These are phyloP conservation scores for Monilinia aucupariae DNA, from an alignment of 2,329 filamentous ascomycete species.

Conservation along the genomic window DNA sequence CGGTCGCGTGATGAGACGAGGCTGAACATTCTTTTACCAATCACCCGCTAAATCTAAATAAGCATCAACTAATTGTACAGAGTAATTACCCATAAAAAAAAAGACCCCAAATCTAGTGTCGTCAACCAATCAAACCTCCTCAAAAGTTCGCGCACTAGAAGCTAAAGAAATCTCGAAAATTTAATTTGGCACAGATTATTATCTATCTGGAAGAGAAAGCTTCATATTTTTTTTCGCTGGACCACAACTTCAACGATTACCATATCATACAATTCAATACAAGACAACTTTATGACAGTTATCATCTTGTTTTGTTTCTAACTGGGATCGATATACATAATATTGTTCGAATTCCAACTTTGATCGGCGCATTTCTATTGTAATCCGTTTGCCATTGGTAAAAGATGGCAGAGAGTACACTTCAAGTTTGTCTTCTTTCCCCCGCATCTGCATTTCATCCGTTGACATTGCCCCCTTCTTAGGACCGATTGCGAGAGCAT, in stretches of 20 bases:
- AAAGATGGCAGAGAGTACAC: slow-evolving; percentile 34
- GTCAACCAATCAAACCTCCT: slow-evolving; percentile 2
- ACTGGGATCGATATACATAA: not conserved
- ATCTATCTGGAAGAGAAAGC: not conserved
- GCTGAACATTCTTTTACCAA: not conserved
- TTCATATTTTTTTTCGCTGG: slow-evolving; percentile 10
- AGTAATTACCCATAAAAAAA: not conserved
- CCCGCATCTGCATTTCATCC: slow-evolving; percentile 23
- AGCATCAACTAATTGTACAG: too few relatives aligned
- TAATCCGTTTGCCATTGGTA: slow-evolving; percentile 6
- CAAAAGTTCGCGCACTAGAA: slow-evolving; percentile 13
- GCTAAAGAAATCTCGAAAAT: slow-evolving; percentile 13
- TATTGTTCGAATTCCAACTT: not conserved
- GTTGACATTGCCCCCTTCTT: slow-evolving; percentile 19
- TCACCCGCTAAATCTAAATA: not conserved
- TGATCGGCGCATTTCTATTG: not conserved
- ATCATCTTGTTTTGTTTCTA: slow-evolving; percentile 1
- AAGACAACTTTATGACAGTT: not conserved
- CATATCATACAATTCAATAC: not conserved
- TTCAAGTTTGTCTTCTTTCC: slow-evolving; percentile 29
- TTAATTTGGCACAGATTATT: slow-evolving; percentile 12
- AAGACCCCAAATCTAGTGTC: not conserved
- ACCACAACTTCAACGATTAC: not conserved
- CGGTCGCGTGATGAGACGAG: too few relatives aligned
- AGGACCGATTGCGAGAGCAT: slow-evolving; percentile 49